These are phyloP conservation scores for Hypoxylon sp. DNA, from an alignment of 2,329 filamentous ascomycete genomes.

Conservation along the genomic window DNA sequence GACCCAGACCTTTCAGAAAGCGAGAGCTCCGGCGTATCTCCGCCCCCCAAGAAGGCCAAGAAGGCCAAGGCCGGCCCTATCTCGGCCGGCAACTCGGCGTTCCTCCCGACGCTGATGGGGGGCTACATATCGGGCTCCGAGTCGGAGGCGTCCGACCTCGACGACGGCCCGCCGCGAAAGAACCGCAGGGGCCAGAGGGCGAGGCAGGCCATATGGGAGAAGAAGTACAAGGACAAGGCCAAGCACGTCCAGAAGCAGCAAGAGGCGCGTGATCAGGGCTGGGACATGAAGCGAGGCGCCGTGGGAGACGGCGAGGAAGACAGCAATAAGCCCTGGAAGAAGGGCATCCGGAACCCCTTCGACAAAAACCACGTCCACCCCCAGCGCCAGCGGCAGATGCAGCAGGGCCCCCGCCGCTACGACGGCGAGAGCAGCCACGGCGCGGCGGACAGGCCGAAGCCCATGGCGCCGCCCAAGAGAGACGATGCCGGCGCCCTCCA, in stretches of 20 bases:
- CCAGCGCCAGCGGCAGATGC: constrained; percentile 46
- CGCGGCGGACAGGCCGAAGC: constrained; percentile 28
- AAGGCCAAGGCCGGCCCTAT: constrained; percentile 31
- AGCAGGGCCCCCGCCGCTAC: constrained; percentile 35
- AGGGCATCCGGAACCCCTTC: constrained; percentile 51
- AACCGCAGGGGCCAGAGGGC: constrained; percentile 80
- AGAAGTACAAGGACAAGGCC: constrained; percentile 77
- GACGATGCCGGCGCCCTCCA: constrained; percentile 64
- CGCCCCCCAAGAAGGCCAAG: constrained; percentile 46
- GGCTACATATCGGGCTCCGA: constrained; percentile 83
- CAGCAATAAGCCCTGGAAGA: constrained; percentile 60
- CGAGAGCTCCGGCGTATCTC: constrained; percentile 39
- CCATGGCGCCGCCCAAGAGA: constrained; percentile 51
- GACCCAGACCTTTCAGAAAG: constrained; percentile 41
- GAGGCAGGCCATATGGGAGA: constrained; percentile 80
- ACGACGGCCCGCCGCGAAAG: constrained; percentile 68
- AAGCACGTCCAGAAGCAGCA: constrained; percentile 63
- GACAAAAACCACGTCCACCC: constrained; percentile 45
- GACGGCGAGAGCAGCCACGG: background rate
- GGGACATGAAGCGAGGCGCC: constrained; percentile 65
- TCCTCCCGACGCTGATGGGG: constrained; percentile 78
- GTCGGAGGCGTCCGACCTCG: constrained; percentile 69
- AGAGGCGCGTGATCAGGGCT: constrained; percentile 57
- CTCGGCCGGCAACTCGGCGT: constrained; percentile 59
- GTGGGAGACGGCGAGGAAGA: constrained; percentile 55